These are phyloP conservation scores for Solanum habrochaites DNA, from an alignment of 257 asterid genomes.

Conservation along the genomic window DNA sequence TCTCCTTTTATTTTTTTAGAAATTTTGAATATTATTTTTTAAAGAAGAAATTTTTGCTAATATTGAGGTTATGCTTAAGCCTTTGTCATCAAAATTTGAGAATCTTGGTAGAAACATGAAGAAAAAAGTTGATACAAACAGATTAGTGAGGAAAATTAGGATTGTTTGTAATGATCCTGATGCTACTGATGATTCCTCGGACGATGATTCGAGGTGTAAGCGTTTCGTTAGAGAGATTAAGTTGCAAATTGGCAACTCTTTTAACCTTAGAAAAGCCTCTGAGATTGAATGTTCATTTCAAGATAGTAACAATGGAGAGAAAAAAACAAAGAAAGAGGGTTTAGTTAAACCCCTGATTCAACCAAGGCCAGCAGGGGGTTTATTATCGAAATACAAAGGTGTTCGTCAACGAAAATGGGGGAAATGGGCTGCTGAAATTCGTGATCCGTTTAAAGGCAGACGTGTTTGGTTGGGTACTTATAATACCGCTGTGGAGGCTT, in stretches of 20 bases:
- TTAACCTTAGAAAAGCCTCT: background rate
- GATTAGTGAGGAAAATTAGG: slow-evolving; percentile 33
- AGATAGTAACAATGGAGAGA: slow-evolving; percentile 27
- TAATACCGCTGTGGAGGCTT: slow-evolving; percentile 62
- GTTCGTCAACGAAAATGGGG: slow-evolving; percentile 94
- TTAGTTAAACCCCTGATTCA: background rate
- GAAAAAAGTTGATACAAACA: slow-evolving; percentile 4
- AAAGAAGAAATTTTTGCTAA: background rate
- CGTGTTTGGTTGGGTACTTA: slow-evolving; percentile 87
- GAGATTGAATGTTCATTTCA: slow-evolving; percentile 31
- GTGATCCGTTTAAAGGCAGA: slow-evolving; percentile 56
- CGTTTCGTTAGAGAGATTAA: slow-evolving; percentile 40
- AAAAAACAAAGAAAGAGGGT: slow-evolving; percentile 8
- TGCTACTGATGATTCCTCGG: slow-evolving; percentile 90
- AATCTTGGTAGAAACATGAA: slow-evolving; percentile 11
- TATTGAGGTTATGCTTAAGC: slow-evolving; percentile 39
- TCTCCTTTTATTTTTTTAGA: background rate
- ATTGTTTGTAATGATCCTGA: slow-evolving; percentile 68
- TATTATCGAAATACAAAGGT: slow-evolving; percentile 31
- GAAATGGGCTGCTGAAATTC: slow-evolving; percentile 92
- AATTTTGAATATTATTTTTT: background rate
- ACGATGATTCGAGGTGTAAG: slow-evolving; percentile 38
- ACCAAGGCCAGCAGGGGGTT: slow-evolving; percentile 1
- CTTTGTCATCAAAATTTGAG: slow-evolving; percentile 8
- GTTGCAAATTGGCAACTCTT: slow-evolving; percentile 14